phyloP scores from a whole-genome alignment of 129 eudicot genomes.

The Saposhnikovia divaricata region DNA sequence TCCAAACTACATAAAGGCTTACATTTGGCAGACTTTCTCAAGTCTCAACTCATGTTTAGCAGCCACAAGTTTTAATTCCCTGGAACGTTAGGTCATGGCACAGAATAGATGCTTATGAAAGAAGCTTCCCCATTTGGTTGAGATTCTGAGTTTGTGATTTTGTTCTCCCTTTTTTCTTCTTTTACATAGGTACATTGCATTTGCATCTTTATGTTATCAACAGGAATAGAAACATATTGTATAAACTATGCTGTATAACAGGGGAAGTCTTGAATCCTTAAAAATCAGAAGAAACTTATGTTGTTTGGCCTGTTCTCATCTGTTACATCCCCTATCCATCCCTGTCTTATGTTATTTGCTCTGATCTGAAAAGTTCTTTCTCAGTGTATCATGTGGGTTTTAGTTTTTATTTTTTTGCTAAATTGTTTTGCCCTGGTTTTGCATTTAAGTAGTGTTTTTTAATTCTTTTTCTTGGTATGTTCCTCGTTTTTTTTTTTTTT shows the following conservation, averaged over 20 bases:
- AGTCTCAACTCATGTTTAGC: not conserved
- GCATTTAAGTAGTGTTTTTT: too few species aligned
- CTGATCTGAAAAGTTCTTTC: not conserved
- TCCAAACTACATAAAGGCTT: not conserved
- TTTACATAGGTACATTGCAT: not conserved
- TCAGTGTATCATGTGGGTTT: too few species aligned
- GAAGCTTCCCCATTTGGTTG: not conserved
- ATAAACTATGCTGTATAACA: conserved; percentile 2
- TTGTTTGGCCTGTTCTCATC: not conserved
- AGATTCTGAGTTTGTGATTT: not conserved
- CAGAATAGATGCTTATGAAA: not conserved
- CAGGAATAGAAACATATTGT: conserved; percentile 1
- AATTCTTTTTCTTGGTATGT: too few species aligned
- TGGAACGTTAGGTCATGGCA: not conserved
- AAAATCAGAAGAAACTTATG: not conserved
- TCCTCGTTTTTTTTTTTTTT: too few species aligned
- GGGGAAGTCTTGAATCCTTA: conserved; percentile 14
- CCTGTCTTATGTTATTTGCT: not conserved
- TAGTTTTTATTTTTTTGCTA: too few species aligned
- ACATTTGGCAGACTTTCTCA: not conserved
- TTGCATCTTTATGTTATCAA: not conserved
- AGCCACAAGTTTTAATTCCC: not conserved
- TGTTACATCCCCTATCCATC: not conserved
- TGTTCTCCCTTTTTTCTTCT: not conserved
- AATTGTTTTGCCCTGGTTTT: too few species aligned